Conservation (phyloP, 306 rosid species). For the Senna tora region DNA sequence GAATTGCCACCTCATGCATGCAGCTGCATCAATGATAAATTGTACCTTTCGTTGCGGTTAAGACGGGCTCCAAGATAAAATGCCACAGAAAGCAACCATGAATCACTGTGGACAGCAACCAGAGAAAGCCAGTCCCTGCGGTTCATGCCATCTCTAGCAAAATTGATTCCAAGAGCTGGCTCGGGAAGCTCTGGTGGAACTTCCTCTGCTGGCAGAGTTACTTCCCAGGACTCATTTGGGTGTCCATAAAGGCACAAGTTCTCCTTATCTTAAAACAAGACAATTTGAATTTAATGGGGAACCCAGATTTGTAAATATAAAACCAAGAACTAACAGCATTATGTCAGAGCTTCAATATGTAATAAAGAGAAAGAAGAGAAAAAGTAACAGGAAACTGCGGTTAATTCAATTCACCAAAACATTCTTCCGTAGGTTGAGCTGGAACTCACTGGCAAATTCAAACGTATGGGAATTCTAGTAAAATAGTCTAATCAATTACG, state of each 20-base stretch:
- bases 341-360: neutral
- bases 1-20: constrained; percentile 6
- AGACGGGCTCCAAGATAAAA: constrained; percentile 92
- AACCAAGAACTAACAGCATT: neutral
- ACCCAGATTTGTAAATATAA: neutral
- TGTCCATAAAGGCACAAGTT: constrained; percentile 93
- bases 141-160: constrained; percentile 95
- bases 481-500: neutral
- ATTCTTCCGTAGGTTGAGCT: neutral
- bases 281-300: constrained; percentile 22
- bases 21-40: constrained; percentile 11
- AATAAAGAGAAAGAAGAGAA: neutral
- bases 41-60: constrained; percentile 85
- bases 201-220: constrained; percentile 87
- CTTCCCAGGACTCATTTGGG: constrained; percentile 89
- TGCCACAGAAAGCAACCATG: constrained; percentile 95
- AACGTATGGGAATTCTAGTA: neutral
- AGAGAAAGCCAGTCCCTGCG: constrained; percentile 92
- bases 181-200: constrained; percentile 96
- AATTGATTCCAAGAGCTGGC: constrained; percentile 97
- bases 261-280: constrained; percentile 69
- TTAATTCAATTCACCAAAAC: neutral
- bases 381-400: neutral
- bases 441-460: neutral
- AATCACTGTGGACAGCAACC: constrained; percentile 95